phyloP scores from a whole-genome alignment of 805 yeast species.

The Candida cerambycidarum region DNA sequence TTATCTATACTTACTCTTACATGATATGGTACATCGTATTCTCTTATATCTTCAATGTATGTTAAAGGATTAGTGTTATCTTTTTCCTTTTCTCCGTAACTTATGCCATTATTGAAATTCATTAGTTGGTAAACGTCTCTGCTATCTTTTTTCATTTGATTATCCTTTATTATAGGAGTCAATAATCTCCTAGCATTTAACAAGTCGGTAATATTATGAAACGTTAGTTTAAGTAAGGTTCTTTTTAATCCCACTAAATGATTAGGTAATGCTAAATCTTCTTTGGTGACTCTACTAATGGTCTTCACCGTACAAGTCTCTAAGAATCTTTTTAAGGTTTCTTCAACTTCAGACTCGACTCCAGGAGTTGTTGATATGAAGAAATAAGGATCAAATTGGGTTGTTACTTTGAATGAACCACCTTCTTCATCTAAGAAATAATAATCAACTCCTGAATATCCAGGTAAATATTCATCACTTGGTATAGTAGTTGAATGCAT shows the following conservation, averaged over 20 bases:
- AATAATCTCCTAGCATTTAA: constrained; percentile 69
- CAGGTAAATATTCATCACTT: constrained; percentile 57
- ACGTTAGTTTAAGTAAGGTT: constrained; percentile 63
- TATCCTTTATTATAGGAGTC: constrained; percentile 68
- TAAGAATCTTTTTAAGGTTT: constrained; percentile 64
- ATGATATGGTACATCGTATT: constrained; percentile 95
- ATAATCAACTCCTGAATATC: constrained; percentile 87
- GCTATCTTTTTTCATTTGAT: constrained; percentile 59
- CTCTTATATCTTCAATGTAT: constrained; percentile 76
- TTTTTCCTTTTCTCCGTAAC: constrained; percentile 25
- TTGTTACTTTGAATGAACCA: constrained; percentile 85
- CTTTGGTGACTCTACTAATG: constrained; percentile 59
- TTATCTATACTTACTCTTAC: constrained; percentile 94
- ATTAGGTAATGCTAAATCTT: constrained; percentile 79
- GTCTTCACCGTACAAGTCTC: constrained; percentile 60
- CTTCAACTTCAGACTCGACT: constrained; percentile 78
- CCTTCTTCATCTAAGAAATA: constrained; percentile 96
- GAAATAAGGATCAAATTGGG: constrained; percentile 86
- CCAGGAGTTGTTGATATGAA: constrained; percentile 64
- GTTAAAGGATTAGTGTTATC: constrained; percentile 53
- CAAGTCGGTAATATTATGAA: constrained; percentile 73
- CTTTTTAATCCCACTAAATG: constrained; percentile 78
- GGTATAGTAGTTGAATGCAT: constrained; percentile 86
- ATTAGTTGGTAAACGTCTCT: constrained; percentile 66
- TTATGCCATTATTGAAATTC: constrained; percentile 36